Conservation (phyloP, 495 filamentous ascomycete genomes). For the Tuber borchii region DNA sequence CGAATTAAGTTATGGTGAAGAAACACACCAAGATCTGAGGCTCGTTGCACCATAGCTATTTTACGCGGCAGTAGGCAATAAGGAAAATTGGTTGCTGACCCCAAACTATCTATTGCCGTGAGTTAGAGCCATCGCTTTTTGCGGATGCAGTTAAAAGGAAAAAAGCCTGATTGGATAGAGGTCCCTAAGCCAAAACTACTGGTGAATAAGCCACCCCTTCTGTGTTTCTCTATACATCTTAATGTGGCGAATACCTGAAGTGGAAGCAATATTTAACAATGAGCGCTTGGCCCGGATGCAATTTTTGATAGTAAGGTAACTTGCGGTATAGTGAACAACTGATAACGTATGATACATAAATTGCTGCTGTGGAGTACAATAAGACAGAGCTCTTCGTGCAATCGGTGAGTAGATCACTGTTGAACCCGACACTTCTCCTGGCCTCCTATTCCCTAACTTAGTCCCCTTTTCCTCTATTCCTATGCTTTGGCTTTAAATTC, state of each 20-base stretch:
- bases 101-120: neutral
- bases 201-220: neutral
- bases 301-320: neutral
- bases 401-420: neutral
- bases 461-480: neutral
- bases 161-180: neutral
- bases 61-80: neutral
- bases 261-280: neutral
- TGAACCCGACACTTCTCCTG: neutral
- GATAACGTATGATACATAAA: neutral
- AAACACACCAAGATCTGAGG: too few relatives aligned
- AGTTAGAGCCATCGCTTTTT: neutral
- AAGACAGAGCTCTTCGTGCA: neutral
- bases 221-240: neutral
- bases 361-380: neutral
- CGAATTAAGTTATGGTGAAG: too few relatives aligned
- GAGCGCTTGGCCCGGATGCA: neutral
- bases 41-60: too few relatives aligned
- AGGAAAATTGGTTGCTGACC: neutral
- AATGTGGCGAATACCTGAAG: neutral
- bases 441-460: neutral
- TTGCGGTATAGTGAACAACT: neutral
- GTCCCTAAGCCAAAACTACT: neutral
- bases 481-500: neutral
- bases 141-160: neutral